These are phyloP conservation scores for Spongospora subterranea DNA, from an alignment of 208 protist genomes.

Conservation along the genomic window DNA sequence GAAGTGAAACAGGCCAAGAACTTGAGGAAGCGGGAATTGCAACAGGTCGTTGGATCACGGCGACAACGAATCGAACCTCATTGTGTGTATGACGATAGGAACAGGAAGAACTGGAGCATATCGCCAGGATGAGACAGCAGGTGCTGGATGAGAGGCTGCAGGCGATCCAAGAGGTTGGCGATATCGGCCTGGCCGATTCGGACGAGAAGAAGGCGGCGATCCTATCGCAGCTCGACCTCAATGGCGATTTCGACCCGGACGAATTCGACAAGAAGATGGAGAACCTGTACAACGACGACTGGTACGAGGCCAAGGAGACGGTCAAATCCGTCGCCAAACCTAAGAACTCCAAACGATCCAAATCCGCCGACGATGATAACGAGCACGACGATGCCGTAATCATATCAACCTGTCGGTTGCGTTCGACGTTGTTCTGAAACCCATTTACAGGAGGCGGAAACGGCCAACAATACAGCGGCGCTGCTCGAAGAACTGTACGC, in stretches of 20 bases:
- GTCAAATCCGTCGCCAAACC: not conserved
- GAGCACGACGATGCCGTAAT: not conserved
- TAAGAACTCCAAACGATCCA: not conserved
- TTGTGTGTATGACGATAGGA: not conserved
- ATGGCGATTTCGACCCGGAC: conserved; percentile 50
- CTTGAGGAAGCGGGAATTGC: not conserved
- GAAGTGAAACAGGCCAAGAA: conserved; percentile 39
- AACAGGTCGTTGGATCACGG: not conserved
- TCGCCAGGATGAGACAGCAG: not conserved
- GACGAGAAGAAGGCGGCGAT: not conserved
- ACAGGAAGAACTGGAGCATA: not conserved
- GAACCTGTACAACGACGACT: conserved; percentile 20
- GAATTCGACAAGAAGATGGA: conserved; percentile 47
- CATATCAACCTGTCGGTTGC: no score
- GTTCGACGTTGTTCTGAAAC: no score
- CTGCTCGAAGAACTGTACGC: conserved; percentile 35
- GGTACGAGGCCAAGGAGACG: not conserved
- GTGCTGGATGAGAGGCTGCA: not conserved
- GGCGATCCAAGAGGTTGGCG: conserved; percentile 13
- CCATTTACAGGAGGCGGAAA: not conserved
- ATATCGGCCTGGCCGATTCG: not conserved
- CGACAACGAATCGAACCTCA: not conserved
- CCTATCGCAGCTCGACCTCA: conserved; percentile 11
- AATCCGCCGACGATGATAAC: not conserved
- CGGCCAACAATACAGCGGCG: not conserved